A percentile compares a stretch with the other conserved stretches of the same genome.
Evolutionary conservation across 2,329 filamentous ascomycete species (phyloP).

Genomic region (Alternaria dauci): DNA sequence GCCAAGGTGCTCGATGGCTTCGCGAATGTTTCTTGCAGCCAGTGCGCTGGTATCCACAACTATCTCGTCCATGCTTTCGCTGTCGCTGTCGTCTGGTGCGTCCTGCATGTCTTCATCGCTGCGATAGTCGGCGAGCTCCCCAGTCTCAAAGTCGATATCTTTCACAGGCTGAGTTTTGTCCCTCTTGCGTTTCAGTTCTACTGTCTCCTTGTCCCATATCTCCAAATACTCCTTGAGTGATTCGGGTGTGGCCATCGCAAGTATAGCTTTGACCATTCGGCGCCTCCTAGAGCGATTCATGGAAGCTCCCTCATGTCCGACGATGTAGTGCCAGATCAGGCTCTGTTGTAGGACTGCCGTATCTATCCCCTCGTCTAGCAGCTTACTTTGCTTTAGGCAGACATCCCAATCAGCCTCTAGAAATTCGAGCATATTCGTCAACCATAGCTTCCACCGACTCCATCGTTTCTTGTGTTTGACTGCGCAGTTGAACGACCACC

Average conservation of each 20-base stretch:
- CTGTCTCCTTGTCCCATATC: slow-evolving; percentile 73
- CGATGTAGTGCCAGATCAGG: slow-evolving; percentile 67
- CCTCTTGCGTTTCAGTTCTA: slow-evolving; percentile 53
- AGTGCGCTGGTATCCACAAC: background rate
- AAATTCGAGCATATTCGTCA: slow-evolving; percentile 80
- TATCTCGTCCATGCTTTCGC: slow-evolving; percentile 14
- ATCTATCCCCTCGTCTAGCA: slow-evolving; percentile 18
- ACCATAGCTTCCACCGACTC: slow-evolving; percentile 81
- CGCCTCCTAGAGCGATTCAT: slow-evolving; percentile 53
- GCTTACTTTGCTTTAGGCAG: slow-evolving; percentile 51
- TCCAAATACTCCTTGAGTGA: slow-evolving; percentile 66
- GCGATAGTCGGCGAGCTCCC: slow-evolving; percentile 66
- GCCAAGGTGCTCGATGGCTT: slow-evolving; percentile 44
- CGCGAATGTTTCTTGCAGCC: slow-evolving; percentile 11
- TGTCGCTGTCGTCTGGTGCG: slow-evolving; percentile 12
- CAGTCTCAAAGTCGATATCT: slow-evolving; percentile 62
- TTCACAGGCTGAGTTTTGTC: slow-evolving; percentile 66
- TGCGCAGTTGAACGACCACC: slow-evolving; percentile 94
- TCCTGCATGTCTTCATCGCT: slow-evolving; percentile 46
- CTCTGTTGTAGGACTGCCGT: slow-evolving; percentile 58
- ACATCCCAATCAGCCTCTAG: slow-evolving; percentile 75
- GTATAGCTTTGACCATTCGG: slow-evolving; percentile 70
- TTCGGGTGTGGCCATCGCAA: slow-evolving; percentile 69
- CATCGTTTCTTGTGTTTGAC: slow-evolving; percentile 75
- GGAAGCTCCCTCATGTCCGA: slow-evolving; percentile 51